These are phyloP conservation scores for Trichoderma oligosporum DNA, from an alignment of 2,329 filamentous ascomycete species.

Conservation along the genomic window DNA sequence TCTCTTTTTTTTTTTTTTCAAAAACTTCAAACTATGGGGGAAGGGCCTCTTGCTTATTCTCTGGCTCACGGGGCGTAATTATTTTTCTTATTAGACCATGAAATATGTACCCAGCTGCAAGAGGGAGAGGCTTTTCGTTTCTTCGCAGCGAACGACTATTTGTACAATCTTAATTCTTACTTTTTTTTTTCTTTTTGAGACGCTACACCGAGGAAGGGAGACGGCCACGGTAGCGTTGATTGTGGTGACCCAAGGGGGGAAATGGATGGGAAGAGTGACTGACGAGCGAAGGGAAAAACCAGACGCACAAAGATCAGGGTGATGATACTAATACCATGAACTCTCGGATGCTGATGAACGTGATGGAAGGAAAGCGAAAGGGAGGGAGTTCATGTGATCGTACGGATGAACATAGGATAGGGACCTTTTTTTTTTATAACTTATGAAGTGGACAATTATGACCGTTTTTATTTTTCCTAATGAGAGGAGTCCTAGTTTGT, in stretches of 20 bases:
- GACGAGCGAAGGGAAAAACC: not conserved
- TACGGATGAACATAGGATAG: slow-evolving; percentile 17
- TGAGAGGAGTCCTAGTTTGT: not conserved
- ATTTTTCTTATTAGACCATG: slow-evolving; percentile 13
- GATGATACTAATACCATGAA: slow-evolving; percentile 13
- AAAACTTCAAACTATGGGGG: not conserved
- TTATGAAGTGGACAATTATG: slow-evolving; percentile 8
- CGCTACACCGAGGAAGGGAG: not conserved
- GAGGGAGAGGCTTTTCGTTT: not conserved
- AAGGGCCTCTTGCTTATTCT: not conserved
- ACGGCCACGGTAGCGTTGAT: slow-evolving; percentile 3
- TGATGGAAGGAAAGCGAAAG: not conserved
- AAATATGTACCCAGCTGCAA: slow-evolving; percentile 14
- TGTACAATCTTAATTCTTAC: slow-evolving; percentile 19
- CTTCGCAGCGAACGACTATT: slow-evolving; percentile 15
- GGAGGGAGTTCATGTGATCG: slow-evolving; percentile 8
- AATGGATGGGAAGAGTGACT: not conserved
- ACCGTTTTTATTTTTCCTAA: not conserved
- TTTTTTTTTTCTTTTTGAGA: slow-evolving; percentile 15
- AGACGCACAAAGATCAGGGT: not conserved
- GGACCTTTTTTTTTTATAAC: slow-evolving; percentile 5
- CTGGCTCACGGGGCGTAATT: slow-evolving; percentile 14
- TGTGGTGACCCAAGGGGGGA: not conserved
- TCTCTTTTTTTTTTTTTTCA: not conserved
- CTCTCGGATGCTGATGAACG: slow-evolving; percentile 6